A percentile compares a stretch with the other conserved stretches of the same genome.
Evolutionary conservation across 345 rosid genomes (phyloP).

Genomic region (Angophora floribunda): DNA sequence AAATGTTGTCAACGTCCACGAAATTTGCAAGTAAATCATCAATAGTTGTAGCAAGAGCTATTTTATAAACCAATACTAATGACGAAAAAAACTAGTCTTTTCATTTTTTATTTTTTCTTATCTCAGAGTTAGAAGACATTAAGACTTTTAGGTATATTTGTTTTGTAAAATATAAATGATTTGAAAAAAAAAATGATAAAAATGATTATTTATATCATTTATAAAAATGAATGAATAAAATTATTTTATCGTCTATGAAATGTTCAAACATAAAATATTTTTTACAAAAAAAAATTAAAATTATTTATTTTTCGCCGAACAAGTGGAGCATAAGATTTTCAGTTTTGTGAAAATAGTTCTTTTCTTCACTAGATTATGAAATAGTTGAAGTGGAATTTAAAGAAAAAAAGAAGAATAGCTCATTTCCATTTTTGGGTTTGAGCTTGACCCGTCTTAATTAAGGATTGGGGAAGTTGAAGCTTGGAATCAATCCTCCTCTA

Average conservation of each 20-base stretch:
- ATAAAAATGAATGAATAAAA: background rate
- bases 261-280: background rate
- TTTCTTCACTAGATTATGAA: no score
- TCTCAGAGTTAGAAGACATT: background rate
- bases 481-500: background rate
- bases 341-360: background rate
- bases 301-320: background rate
- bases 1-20: background rate
- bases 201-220: background rate
- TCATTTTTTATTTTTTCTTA: background rate
- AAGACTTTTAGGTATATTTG: background rate
- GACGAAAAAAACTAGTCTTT: background rate
- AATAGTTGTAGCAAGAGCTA: background rate
- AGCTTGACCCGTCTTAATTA: background rate
- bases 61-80: background rate
- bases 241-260: rapidly evolving
- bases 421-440: background rate
- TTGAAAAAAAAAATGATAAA: background rate
- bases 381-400: background rate
- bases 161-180: background rate
- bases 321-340: background rate
- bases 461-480: background rate
- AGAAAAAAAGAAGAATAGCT: no score
- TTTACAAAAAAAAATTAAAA: no score
- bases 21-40: background rate